phyloP scores from a whole-genome alignment of 2,329 filamentous ascomycete genomes.

The Coniochaeta ligniaria region DNA sequence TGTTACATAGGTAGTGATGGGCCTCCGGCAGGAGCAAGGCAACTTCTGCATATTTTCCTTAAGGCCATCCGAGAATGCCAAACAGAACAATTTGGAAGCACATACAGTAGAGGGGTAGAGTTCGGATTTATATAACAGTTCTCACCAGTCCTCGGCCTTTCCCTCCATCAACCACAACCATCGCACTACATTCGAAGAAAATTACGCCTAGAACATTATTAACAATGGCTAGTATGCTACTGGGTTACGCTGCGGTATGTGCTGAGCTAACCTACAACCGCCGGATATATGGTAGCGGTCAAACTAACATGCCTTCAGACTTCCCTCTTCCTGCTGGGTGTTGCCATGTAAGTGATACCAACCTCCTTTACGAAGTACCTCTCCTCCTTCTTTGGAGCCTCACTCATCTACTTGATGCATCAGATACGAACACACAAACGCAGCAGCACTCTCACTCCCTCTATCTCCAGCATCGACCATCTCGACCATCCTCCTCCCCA shows the following conservation, averaged over 20 bases:
- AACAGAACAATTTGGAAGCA: neutral
- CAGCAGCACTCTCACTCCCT: conserved; percentile 30
- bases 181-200: neutral
- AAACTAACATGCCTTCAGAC: neutral
- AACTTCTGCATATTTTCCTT: neutral
- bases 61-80: no score
- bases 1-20: neutral
- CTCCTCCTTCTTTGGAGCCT: neutral
- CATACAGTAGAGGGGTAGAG: neutral
- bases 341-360: neutral
- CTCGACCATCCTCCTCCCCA: conserved; percentile 30
- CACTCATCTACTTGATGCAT: neutral
- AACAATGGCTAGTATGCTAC: neutral
- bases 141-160: neutral
- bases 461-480: conserved; percentile 27
- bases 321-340: neutral
- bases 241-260: neutral
- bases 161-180: neutral
- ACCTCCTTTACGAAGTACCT: no score
- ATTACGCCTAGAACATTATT: no score
- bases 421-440: conserved; percentile 32
- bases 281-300: neutral
- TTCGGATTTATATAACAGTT: no score
- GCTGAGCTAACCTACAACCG: neutral
- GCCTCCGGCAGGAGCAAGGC: neutral